Base-by-base conservation (phyloP, 2,329 filamentous ascomycete species). In the Pyrenochaeta sp. region DNA sequence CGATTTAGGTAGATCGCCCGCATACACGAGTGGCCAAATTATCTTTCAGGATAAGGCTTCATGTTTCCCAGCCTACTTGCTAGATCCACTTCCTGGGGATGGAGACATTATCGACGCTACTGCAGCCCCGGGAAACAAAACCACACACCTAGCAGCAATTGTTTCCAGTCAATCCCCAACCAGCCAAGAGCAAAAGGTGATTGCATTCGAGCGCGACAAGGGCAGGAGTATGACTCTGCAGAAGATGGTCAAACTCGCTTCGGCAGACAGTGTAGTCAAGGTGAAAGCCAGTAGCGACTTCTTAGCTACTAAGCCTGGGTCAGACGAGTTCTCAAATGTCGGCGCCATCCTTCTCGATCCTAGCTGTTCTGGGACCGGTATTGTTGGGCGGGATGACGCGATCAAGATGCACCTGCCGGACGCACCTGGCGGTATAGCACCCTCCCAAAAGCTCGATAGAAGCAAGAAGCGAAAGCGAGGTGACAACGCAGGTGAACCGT, bases 31-130 rank as follows among this genome's bases (percentile, higher is more conserved):
- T 1, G 94, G 94, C 1, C 85, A 88, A 46, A 86, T 98, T 52
- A 97, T 98, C 58, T 81, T 98, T 25, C 95, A 99, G 76, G 95
- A 98, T 72, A 98, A 97, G 77, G 94, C 95, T 0, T 97, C 93
- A 0, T 99, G 95, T 73, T 97, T 99, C 71, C 95, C 95, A 0
- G 95, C 94, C 0, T 95, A 95, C 73, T 82, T 99, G 2, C 82
- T 99, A 0, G 84, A 96, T 50, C 88, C 90, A 0, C 80, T 80
- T 0, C 80, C 86, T 8, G 82, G 86, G 56, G 86, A 90, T 63
- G 92, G 92, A 25, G 88, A 95, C 70, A 82, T 96, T 8, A 86
- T 98, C n/a, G 95, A 99, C 77, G 91, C 91, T 0, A 98, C 94
- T 74, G 92, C 95, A 0, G 95, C 95, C 0, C 95, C 95, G 1